Base-by-base conservation (phyloP, 192 early-diverging fungal species). In the Coemansia sp. region DNA sequence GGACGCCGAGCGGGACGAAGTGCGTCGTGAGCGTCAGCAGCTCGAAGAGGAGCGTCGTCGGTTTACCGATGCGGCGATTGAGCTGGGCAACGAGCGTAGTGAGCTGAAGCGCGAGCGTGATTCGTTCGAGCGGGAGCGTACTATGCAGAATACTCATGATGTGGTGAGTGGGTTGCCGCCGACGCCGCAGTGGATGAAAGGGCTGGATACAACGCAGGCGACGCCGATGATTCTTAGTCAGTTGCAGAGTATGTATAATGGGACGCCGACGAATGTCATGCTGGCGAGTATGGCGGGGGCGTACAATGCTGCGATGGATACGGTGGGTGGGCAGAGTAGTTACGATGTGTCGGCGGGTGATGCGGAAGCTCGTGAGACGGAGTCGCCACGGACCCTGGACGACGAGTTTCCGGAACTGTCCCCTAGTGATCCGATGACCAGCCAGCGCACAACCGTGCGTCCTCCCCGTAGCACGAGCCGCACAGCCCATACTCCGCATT, bases 1-100 rank as follows among this genome's bases (percentile, higher is more conserved):
- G 20, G 78, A 86, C 47, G 54, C 58, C 1, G 85, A 84, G 43
- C 70, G 72, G n/a, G 63, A 72, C 32, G 69, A 61, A 5, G 54
- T 86, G 52, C 75, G 79, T 37, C 66, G 79, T 16, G 69, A 88
- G 57, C 66, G 76, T n/a, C 51, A 57, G 39, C 70, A 88, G 66
- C 78, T 90, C 20, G 83, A 87, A 48, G 75, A 80, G 32, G 88
- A 93, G 61, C 87, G 87, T 12, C 48, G 68, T 22, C 82, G 81
- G 61, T 86, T 93, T 50, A 88, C 89, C 1, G 85, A 89, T 39
- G 87, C 88, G 4, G 90, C 89, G 13, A 83, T 92, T 16, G 69
- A 85, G 65, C 69, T 93, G 2, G 92, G 88, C 19, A 63, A 86
- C 18, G 89, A 93, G 57, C 82, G 92, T 50, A 68, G 68, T 9